Evolutionary conservation across 805 yeast genomes (phyloP).

Genomic region (Barnettozyma pratensis): DNA sequence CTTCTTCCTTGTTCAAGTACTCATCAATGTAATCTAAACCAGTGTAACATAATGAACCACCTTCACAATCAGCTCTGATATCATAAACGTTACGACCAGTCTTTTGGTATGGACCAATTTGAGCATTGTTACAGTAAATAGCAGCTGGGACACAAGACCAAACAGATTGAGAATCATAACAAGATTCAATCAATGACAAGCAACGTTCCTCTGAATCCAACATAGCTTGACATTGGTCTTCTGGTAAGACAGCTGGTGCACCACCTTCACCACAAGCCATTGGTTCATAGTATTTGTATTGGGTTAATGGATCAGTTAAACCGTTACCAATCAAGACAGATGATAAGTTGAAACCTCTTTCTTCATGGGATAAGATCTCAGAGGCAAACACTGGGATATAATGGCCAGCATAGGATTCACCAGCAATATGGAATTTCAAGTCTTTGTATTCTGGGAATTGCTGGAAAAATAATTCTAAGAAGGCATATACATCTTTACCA

Average conservation of each 20-base stretch:
- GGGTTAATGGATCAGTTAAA: constrained; percentile 77
- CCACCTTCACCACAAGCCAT: constrained; percentile 97
- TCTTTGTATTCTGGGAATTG: constrained; percentile 56
- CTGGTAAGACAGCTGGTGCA: constrained; percentile 66
- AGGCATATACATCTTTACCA: constrained; percentile 75
- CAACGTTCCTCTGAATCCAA: constrained; percentile 70
- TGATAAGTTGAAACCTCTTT: constrained; percentile 56
- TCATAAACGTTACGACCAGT: constrained; percentile 93
- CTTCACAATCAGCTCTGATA: constrained; percentile 76
- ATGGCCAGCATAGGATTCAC: constrained; percentile 93
- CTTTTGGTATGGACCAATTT: constrained; percentile 73
- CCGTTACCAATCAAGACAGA: constrained; percentile 91
- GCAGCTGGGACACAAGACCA: constrained; percentile 91
- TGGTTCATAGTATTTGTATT: constrained; percentile 75
- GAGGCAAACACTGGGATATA: constrained; percentile 87
- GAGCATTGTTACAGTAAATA: constrained; percentile 80
- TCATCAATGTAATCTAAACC: constrained; percentile 69
- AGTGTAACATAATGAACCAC: constrained; percentile 68
- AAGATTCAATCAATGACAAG: constrained; percentile 63
- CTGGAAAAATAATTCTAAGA: constrained; percentile 72
- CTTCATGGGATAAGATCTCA: constrained; percentile 66
- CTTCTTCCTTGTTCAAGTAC: constrained; percentile 72
- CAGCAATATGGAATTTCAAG: constrained; percentile 78
- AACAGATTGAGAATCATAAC: constrained; percentile 70
- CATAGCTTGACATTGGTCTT: constrained; percentile 76